Conservation (phyloP, 116 monocot genomes). For the Thalassia testudinum region DNA sequence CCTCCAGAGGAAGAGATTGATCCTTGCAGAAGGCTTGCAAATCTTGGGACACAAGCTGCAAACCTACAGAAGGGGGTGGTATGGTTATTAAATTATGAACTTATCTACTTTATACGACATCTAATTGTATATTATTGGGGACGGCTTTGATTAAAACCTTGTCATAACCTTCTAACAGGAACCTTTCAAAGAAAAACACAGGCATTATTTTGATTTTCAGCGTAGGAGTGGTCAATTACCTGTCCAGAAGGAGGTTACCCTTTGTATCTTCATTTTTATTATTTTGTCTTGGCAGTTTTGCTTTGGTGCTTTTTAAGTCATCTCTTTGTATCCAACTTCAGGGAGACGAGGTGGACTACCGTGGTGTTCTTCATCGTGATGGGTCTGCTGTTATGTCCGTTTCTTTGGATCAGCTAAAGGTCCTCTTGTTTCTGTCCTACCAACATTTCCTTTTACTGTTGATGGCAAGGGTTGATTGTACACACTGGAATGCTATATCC, state of each 20-base stretch:
- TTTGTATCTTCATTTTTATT: neutral
- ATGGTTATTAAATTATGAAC: constrained; percentile 9
- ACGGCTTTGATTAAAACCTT: neutral
- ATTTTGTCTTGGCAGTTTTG: neutral
- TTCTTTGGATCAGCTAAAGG: constrained; percentile 74
- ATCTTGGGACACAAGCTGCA: constrained; percentile 79
- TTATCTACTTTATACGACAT: neutral
- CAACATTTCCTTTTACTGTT: too few species aligned
- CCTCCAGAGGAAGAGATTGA: constrained; percentile 99
- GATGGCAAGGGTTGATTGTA: too few species aligned
- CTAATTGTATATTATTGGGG: neutral
- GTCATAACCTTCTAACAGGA: constrained; percentile 21
- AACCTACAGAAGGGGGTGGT: constrained; percentile 82
- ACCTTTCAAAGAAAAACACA: constrained; percentile 91
- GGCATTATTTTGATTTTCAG: constrained; percentile 95
- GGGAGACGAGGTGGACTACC: constrained; percentile 97
- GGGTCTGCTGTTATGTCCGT: constrained; percentile 99
- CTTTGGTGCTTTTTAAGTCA: neutral
- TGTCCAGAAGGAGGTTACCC: constrained; percentile 75
- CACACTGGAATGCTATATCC: too few species aligned
- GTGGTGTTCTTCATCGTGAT: constrained; percentile 95
- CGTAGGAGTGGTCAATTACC: constrained; percentile 89
- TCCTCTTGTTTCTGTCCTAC: neutral
- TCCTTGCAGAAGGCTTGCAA: constrained; percentile 91
- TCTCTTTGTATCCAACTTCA: constrained; percentile 8